Base-by-base conservation (phyloP, 2,329 filamentous ascomycete genomes). In the Coniochaeta ligniaria region DNA sequence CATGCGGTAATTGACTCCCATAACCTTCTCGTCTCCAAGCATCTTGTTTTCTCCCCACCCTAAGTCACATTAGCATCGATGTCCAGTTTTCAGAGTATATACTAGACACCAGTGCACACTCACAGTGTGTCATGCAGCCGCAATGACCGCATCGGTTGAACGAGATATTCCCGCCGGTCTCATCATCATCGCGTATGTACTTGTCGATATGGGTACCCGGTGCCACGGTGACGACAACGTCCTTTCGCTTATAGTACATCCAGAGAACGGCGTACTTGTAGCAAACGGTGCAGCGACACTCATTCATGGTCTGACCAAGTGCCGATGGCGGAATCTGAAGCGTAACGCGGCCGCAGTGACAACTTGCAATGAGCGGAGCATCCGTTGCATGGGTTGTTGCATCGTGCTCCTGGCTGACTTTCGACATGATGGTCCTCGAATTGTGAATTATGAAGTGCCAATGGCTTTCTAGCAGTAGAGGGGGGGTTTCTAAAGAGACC, bases 261-360 rank as follows among this genome's bases (percentile, higher is more conserved):
- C 62, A 67, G 4, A 65, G n/a, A 24, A 59, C 63, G 55, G 65
- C 66, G 52, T 66, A 64, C 60, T 63, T 64, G 57, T 63, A 68
- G 62, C 64, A 68, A 16, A 67, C 41, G 33, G 62, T 62, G 57
- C 67, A 69, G 36, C 58, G 60, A 54, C 67, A 69, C 55, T 69
- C 63, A 56, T 66, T 68, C 38, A 64, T 59, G n/a, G 47, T 52
- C 4, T 38, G 36, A 24, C n/a, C 20, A n/a, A 52, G 45, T 3
- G 64, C 64, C 31, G 60, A 59, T 9, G 28, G 20, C 12, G 66
- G 65, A 4, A 64, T 43, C 17, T 57, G 24, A 59, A 68, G 31
- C 41, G 55, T 58, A 41, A 68, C 60, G 16, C 59, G 62, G 47
- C 65, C 64, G 62, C 64, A 68, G 62, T 66, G 66, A 57, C 67